Evolutionary conservation across 768 basidiomycete genomes (phyloP).

Genomic region (Gymnopilus dilepis): DNA sequence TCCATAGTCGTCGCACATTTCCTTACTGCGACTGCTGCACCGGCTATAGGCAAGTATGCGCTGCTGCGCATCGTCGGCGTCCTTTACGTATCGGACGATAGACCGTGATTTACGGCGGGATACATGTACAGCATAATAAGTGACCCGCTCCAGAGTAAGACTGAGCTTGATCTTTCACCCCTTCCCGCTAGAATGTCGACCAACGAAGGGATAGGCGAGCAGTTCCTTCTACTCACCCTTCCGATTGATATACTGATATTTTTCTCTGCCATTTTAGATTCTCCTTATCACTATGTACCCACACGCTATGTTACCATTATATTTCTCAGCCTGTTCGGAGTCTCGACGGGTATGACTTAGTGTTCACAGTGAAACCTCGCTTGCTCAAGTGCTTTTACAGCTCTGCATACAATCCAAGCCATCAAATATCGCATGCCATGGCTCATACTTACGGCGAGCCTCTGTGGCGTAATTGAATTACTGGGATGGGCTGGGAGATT

Average conservation of each 20-base stretch:
- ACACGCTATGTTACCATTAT: constrained; percentile 41
- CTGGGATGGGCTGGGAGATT: constrained; percentile 31
- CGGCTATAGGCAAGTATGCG: too few species aligned
- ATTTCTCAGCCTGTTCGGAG: constrained; percentile 44
- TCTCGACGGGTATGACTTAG: constrained; percentile 51
- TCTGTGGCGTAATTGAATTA: constrained; percentile 31
- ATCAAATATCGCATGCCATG: constrained; percentile 27
- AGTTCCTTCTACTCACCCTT: background rate
- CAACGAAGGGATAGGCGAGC: background rate
- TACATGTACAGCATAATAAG: too few species aligned
- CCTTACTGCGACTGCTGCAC: too few species aligned
- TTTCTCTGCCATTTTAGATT: background rate
- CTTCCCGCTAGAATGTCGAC: background rate
- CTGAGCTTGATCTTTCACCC: too few species aligned
- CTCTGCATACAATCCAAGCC: constrained; percentile 25
- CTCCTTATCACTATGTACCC: constrained; percentile 45
- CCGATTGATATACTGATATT: background rate
- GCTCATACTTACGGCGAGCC: constrained; percentile 28
- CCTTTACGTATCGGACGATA: too few species aligned
- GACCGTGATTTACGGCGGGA: too few species aligned
- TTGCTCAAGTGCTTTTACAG: background rate
- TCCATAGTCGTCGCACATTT: too few species aligned
- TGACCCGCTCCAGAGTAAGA: too few species aligned
- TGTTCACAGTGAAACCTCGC: too few species aligned
- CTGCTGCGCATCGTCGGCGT: too few species aligned